These are phyloP conservation scores for Vitis hybrid DNA, from an alignment of 177 flowering plant species.

Conservation along the genomic window DNA sequence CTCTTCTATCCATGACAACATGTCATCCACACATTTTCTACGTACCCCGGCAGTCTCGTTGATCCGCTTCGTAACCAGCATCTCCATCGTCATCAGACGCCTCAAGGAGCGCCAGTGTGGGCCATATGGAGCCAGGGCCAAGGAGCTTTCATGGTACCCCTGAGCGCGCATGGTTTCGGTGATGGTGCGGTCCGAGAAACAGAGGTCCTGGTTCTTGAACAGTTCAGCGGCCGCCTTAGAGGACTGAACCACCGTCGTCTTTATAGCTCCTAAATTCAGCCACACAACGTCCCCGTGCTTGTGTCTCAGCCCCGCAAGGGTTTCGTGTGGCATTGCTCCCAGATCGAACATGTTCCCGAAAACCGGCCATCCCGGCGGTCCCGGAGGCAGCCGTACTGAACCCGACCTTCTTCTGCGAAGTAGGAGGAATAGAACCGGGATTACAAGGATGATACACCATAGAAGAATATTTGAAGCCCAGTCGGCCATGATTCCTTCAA, in stretches of 20 bases:
- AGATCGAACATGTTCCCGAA: slow-evolving; percentile 24
- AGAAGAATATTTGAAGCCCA: slow-evolving; percentile 1
- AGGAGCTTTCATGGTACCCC: slow-evolving; percentile 30
- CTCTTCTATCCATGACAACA: slow-evolving; percentile 41
- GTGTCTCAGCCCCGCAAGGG: too few relatives aligned
- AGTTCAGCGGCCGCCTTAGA: slow-evolving; percentile 46
- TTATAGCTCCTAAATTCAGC: slow-evolving; percentile 38
- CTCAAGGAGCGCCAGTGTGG: slow-evolving; percentile 47
- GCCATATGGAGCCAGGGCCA: slow-evolving; percentile 43
- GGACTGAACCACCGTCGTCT: slow-evolving; percentile 41
- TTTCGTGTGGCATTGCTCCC: too few relatives aligned
- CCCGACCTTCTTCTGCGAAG: not conserved
- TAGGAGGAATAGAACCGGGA: slow-evolving; percentile 3
- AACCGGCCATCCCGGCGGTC: slow-evolving; percentile 52
- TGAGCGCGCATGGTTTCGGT: slow-evolving; percentile 32
- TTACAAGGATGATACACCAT: not conserved
- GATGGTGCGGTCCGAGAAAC: slow-evolving; percentile 39
- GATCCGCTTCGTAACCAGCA: slow-evolving; percentile 30
- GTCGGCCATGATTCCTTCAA: slow-evolving; percentile 5
- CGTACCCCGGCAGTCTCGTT: slow-evolving; percentile 33
- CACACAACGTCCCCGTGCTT: slow-evolving; percentile 44
- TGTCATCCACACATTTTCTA: slow-evolving; percentile 33
- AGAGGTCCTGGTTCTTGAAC: slow-evolving; percentile 55
- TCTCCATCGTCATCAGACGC: slow-evolving; percentile 39
- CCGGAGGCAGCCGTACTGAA: slow-evolving; percentile 37